phyloP scores from a whole-genome alignment of 352 stramenopile genomes.

The Phytophthora constricta region DNA sequence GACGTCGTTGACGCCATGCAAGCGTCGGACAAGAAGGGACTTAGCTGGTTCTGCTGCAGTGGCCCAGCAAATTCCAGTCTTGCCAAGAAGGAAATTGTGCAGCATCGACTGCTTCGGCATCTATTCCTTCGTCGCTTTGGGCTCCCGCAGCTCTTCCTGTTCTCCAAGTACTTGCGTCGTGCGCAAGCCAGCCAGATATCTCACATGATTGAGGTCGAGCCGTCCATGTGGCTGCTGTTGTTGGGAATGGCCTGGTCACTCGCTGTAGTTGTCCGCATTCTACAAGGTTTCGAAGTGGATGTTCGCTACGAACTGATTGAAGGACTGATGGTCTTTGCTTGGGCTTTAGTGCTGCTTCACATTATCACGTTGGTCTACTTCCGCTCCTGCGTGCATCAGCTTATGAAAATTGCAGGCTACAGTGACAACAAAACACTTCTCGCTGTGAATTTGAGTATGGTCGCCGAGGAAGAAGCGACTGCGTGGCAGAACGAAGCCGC shows the following conservation, averaged over 20 bases:
- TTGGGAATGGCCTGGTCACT: slow-evolving; percentile 51
- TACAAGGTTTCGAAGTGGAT: background rate
- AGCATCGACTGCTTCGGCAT: slow-evolving; percentile 47
- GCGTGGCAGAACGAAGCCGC: slow-evolving; percentile 28
- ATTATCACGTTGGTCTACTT: slow-evolving; percentile 42
- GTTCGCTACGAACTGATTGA: slow-evolving; percentile 23
- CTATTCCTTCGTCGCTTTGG: slow-evolving; percentile 49
- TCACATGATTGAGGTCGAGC: slow-evolving; percentile 75
- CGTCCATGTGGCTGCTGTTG: slow-evolving; percentile 66
- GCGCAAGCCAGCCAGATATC: slow-evolving; percentile 74
- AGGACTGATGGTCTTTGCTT: slow-evolving; percentile 28
- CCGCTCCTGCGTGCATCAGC: slow-evolving; percentile 28
- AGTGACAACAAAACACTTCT: slow-evolving; percentile 12
- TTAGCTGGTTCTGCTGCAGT: slow-evolving; percentile 3
- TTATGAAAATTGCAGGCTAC: slow-evolving; percentile 35
- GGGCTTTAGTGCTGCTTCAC: slow-evolving; percentile 35
- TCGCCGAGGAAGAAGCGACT: slow-evolving; percentile 25
- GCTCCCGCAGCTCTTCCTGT: slow-evolving; percentile 60
- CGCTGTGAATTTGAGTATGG: slow-evolving; percentile 1
- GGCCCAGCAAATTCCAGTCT: background rate
- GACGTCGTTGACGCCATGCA: slow-evolving; percentile 38
- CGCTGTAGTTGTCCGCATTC: slow-evolving; percentile 3
- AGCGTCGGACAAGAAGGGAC: background rate
- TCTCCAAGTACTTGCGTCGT: slow-evolving; percentile 73
- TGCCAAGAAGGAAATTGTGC: slow-evolving; percentile 26